These are phyloP conservation scores for Ulota crispa DNA, from an alignment of 225 moss, liverwort and hornwort genomes.

Conservation along the genomic window DNA sequence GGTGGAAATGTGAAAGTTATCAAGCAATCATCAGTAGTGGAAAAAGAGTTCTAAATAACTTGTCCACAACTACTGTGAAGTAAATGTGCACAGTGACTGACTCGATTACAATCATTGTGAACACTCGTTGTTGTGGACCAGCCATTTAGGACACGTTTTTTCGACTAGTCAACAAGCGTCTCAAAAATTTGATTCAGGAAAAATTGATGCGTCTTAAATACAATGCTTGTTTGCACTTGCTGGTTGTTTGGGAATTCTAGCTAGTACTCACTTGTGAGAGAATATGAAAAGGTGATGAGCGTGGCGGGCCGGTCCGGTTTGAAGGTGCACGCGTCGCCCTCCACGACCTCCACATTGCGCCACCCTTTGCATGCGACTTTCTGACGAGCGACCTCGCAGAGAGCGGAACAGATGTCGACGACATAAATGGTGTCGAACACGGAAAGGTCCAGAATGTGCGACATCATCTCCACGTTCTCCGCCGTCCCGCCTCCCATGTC, in stretches of 20 bases:
- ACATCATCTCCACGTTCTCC: conserved; percentile 71
- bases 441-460: conserved; percentile 44
- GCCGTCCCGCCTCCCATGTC: conserved; percentile 69
- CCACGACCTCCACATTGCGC: conserved; percentile 58
- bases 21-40: too few species aligned
- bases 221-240: not conserved
- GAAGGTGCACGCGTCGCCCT: conserved; percentile 58
- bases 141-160: too few species aligned
- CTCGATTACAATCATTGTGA: too few species aligned
- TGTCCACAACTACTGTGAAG: too few species aligned
- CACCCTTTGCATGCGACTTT: conserved; percentile 50
- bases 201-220: not conserved
- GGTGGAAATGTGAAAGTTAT: too few species aligned
- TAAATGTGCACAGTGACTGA: too few species aligned
- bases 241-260: not conserved
- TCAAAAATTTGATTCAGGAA: not conserved
- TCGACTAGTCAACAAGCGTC: not conserved
- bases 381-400: conserved; percentile 55
- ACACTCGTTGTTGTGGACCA: too few species aligned
- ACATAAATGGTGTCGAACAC: conserved; percentile 46
- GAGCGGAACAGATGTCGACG: conserved; percentile 55
- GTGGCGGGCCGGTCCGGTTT: conserved; percentile 42
- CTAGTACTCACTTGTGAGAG: conserved; percentile 56
- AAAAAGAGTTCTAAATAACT: too few species aligned
- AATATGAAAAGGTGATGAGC: conserved; percentile 95